phyloP scores from a whole-genome alignment of 1,139 yeast genomes.

The Pichia sp. region DNA sequence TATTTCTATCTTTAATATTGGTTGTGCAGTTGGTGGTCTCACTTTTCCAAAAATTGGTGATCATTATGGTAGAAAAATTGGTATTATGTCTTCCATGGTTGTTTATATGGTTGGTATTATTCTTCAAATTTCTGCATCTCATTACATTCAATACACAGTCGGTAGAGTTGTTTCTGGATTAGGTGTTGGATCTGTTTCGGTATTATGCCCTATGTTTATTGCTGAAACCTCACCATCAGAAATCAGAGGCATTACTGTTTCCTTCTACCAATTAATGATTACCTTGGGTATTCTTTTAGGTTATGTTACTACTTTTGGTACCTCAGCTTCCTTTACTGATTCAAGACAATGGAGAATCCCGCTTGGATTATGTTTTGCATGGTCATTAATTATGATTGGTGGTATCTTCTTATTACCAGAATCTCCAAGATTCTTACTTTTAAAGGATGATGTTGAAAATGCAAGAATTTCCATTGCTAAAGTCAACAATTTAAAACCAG shows the following conservation, averaged over 20 bases:
- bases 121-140: conserved; percentile 56
- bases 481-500: conserved; percentile 57
- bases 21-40: conserved; percentile 69
- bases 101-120: conserved; percentile 61
- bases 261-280: conserved; percentile 66
- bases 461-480: conserved; percentile 63
- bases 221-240: conserved; percentile 68
- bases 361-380: conserved; percentile 51
- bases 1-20: conserved; percentile 66
- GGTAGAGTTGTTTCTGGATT: conserved; percentile 67
- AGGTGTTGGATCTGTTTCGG: conserved; percentile 65
- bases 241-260: conserved; percentile 65
- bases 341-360: conserved; percentile 65
- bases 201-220: conserved; percentile 61
- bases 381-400: conserved; percentile 42
- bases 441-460: conserved; percentile 48
- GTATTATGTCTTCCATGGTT: conserved; percentile 50
- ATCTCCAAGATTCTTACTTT: conserved; percentile 70
- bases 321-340: conserved; percentile 41
- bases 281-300: conserved; percentile 65
- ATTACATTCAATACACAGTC: conserved; percentile 52
- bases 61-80: conserved; percentile 57
- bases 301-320: conserved; percentile 58
- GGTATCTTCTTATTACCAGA: conserved; percentile 75
- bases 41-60: conserved; percentile 55